Evolutionary conservation across 345 rosid species (phyloP).

Genomic region (Durio zibethinus): DNA sequence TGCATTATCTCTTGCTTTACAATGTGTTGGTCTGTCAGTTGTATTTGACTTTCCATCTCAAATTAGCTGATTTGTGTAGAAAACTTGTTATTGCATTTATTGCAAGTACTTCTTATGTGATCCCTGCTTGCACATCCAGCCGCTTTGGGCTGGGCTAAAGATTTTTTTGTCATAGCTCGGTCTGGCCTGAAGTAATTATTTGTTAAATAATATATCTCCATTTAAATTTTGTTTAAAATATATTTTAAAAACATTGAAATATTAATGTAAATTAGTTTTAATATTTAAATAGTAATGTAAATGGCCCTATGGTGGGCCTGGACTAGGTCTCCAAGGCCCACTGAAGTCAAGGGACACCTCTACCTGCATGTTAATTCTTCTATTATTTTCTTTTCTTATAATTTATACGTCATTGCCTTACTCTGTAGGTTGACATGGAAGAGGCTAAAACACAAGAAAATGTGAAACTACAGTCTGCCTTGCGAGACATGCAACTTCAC

Average conservation of each 20-base stretch:
- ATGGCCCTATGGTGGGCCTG: neutral
- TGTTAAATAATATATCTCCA: neutral
- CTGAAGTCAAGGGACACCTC: neutral
- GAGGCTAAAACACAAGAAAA: constrained; percentile 92
- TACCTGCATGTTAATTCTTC: neutral
- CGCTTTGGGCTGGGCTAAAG: neutral
- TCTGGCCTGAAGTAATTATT: neutral
- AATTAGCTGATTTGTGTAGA: neutral
- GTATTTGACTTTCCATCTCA: neutral
- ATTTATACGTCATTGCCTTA: constrained; percentile 13
- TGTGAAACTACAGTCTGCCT: constrained; percentile 72
- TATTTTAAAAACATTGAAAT: neutral
- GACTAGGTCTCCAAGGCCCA: neutral
- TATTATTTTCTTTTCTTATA: neutral
- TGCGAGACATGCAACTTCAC: constrained; percentile 76
- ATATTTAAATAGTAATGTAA: neutral
- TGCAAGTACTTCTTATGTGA: constrained; percentile 1
- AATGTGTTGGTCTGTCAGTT: neutral
- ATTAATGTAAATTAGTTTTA: neutral
- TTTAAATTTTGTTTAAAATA: neutral
- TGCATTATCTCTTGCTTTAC: neutral
- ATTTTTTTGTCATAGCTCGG: neutral
- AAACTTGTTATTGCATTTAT: neutral
- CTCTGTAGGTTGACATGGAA: constrained; percentile 79
- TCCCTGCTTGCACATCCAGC: neutral